Conservation (phyloP, 805 yeast species). For the Hemisphaericaspora nanyangensis region DNA sequence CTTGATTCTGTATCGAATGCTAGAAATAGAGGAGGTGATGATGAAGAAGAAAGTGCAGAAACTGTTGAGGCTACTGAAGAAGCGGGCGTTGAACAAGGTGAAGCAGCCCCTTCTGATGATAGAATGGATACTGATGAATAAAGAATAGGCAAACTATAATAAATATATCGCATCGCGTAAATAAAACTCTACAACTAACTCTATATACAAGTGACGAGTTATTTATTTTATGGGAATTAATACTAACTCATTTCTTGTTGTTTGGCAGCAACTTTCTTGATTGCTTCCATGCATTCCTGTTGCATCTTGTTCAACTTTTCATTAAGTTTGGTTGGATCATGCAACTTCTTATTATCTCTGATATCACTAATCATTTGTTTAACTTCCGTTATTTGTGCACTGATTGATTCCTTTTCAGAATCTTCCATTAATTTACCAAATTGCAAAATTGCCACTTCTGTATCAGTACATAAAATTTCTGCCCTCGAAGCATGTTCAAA, state of each 20-base stretch:
- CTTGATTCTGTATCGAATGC: constrained; percentile 63
- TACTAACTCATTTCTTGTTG: constrained; percentile 24
- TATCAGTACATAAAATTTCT: constrained; percentile 78
- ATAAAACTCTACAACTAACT: too few relatives aligned
- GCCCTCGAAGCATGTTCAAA: constrained; percentile 75
- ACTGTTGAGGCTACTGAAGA: constrained; percentile 39
- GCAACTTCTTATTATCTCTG: constrained; percentile 25
- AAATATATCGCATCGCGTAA: too few relatives aligned
- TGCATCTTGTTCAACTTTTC: constrained; percentile 37
- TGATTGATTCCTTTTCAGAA: constrained; percentile 42
- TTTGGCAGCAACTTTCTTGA: constrained; percentile 35
- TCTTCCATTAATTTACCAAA: constrained; percentile 48
- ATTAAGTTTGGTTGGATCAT: constrained; percentile 29
- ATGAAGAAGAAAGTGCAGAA: constrained; percentile 35
- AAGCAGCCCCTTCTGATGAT: constrained; percentile 19
- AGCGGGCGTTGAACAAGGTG: constrained; percentile 19
- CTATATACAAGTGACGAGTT: too few relatives aligned
- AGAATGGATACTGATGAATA: constrained; percentile 41
- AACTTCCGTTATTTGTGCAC: constrained; percentile 15
- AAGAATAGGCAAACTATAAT: constrained; percentile 5
- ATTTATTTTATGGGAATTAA: too few relatives aligned
- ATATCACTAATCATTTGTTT: constrained; percentile 30
- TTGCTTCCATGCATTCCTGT: constrained; percentile 33
- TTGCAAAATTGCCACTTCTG: constrained; percentile 79
- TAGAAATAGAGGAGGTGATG: constrained; percentile 45